Base-by-base conservation (phyloP, 1,139 yeast species). In the Martiniozyma asiatica region DNA sequence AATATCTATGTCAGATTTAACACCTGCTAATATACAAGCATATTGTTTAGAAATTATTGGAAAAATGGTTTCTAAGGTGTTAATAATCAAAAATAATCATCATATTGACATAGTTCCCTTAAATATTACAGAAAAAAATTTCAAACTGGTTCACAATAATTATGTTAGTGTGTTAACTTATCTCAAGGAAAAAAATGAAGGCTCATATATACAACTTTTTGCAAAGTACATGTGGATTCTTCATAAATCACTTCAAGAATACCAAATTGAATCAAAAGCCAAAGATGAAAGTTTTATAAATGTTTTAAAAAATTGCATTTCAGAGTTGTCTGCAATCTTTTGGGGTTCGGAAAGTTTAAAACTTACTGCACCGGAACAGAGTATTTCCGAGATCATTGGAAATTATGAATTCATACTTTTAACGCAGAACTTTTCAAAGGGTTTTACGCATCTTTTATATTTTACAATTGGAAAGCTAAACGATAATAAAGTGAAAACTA, bases 41-140 rank as follows among this genome's bases (percentile, higher is more conserved):
- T 59, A 62, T 35, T 57, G 69, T 4, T 49, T 77, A 25, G 84
- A 75, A 34, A 46, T 69, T 39, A 46, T 70, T 6, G 82, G 84
- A 0, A 43, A 54, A 10, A 64, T 75, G 22, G 82, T 78, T 0
- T 59, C 65, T 1, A 59, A 56, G 21, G 56, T 75, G 24, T 47
- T 69, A 14, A 51, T 55, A 6, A 31, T 65, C 15, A 56, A 45
- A 30, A 36, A 39, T 14, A 21, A 36, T 4, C 30, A 35, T 5
- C 22, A 28, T 4, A 17, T 26, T 1, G 31, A 41, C 5, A 48
- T 47, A 8, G 35, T 51, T 7, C 40, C 43, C 9, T 30, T 33
- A 4, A 32, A 32, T 4, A 40, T 45, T 17, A 25, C 43, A 2
- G 14, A 38, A 1, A 29, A 36, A 2, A 49, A 45, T 5, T 39